Evolutionary conservation across 108 stramenopile species (phyloP), one percentile per base, ranked within the genome.

Genomic region (Phaeodactylum tricornutum): DNA sequence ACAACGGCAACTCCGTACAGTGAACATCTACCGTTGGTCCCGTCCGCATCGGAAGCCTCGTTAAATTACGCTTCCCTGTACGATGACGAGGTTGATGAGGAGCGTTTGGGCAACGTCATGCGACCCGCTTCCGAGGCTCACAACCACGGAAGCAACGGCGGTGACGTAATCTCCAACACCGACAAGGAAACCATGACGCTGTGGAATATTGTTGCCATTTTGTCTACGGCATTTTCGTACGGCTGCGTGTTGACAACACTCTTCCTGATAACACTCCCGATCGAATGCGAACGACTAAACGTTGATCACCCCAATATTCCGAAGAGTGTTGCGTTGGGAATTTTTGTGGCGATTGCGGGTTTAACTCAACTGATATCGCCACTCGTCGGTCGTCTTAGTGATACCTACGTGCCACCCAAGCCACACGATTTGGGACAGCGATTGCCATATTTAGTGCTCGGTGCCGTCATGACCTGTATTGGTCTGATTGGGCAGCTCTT

Each of bases 191-290:
- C 29, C 12, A 33, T 70, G 23, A 35, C 61, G 15, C n/a, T 51
- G 0, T 60, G 46, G 53, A 46, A 40, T 3, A 59, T 71, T 20
- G 21, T 30, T 17, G 49, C 27, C 32, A 64, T 74, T 44, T 54
- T 78, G 8, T 78, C 77, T 2, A 59, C 67, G 4, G 69, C 77
- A 28, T 81, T 77, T 46, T 41, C 71, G 4, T 75, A 76, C 31
- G 80, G 80, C 4, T 74, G 69, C 22, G 49, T 81, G 48, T 53
- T 74, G 61, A 67, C 72, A 9, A 77, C 80, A 0, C 63, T 75
- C 17, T 81, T 81, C 45, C 61, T 81, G 5, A 53, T 81, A n/a
- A 73, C 66, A 1, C 53, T 81, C 14, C 80, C 80, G 8, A 30
- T 74, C 5, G 75, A 81, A 59, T 81, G 74, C 33, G 49, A 74